These are phyloP conservation scores for Purpureocillium lavendulum DNA, from an alignment of 2,329 filamentous ascomycete species.

Conservation along the genomic window DNA sequence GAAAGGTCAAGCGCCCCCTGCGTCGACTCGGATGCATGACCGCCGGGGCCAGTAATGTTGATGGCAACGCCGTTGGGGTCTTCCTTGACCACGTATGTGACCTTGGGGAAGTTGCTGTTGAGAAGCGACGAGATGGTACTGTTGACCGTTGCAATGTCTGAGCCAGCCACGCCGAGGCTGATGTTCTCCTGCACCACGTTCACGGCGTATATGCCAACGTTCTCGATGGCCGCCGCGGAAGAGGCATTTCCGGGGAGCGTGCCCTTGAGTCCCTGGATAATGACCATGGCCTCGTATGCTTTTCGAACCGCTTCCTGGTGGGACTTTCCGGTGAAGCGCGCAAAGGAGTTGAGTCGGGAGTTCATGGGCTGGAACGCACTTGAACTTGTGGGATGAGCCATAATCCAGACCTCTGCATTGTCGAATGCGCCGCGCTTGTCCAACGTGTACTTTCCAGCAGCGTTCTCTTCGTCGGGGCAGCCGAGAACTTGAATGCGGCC, in stretches of 20 bases:
- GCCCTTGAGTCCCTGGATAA: conserved; percentile 4
- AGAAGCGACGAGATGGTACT: conserved; percentile 6
- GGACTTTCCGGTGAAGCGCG: conserved; percentile 5
- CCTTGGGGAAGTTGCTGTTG: conserved; percentile 6
- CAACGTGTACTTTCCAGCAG: conserved; percentile 9
- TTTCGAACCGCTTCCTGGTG: conserved; percentile 8
- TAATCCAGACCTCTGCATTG: conserved; percentile 9
- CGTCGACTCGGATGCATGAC: conserved; percentile 8
- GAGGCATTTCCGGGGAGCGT: conserved; percentile 7
- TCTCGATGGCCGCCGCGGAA: conserved; percentile 8
- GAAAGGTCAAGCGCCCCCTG: conserved; percentile 8
- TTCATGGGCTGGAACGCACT: conserved; percentile 12
- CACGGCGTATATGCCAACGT: conserved; percentile 9
- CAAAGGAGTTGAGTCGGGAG: conserved; percentile 9
- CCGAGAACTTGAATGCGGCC: conserved; percentile 8
- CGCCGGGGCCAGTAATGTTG: conserved; percentile 8
- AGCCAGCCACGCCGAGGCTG: conserved; percentile 7
- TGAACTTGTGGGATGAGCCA: conserved; percentile 9
- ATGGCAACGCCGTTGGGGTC: conserved; percentile 8
- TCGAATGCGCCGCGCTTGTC: conserved; percentile 9
- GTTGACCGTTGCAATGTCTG: conserved; percentile 2
- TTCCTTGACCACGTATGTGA: conserved; percentile 3
- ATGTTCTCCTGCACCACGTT: conserved; percentile 9
- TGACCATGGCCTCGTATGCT: conserved; percentile 7
- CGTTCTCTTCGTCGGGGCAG: conserved; percentile 11